Evolutionary conservation across 306 rosid species (phyloP), one percentile per base, ranked within the genome.

Genomic region (Prunus kanzakura): DNA sequence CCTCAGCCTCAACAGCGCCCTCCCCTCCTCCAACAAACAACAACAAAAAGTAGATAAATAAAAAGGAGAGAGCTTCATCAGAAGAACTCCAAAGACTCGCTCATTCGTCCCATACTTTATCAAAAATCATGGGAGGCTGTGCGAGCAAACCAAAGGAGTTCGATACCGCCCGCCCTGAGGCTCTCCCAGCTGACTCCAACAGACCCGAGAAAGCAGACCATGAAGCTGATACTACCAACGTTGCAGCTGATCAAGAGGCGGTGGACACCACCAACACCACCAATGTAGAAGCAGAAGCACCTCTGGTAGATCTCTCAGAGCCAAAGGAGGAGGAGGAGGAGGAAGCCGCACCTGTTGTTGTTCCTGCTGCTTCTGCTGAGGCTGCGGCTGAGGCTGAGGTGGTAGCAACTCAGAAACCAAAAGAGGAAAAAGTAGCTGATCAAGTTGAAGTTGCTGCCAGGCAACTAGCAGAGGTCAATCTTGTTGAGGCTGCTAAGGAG

Each of bases 51-150:
- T 62, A 35, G 69, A 64, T 19, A 64, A 35, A 32, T 8, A 64
- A 12, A 11, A 15, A 9, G 9, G 3, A 23, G 23, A 41, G 23
- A 41, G 7, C 27, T 20, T 14, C 69, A 1, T 8, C 49, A 1
- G 49, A 32, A 47, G 25, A 35, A 64, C 69, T 64, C 69, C 69
- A 45, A 76, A 45, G 0, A 50, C 87, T 76, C 84, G 81, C 57
- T 16, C 74, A 62, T 55, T 25, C 29, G 1, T 61, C 76, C 22
- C 67, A 27, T 14, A 49, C 2, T 41, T 73, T 20, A 3, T 49
- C 19, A 66, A 47, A 18, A 65, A 84, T 2, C 77, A 93, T 93
- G 98, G 93, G 98, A 84, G 98, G 97, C 75, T 93, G 98, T 83
- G 90, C 88, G 82, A 88, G 96, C 88, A 83, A 77, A 77, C 93